Conservation (phyloP, 2,329 filamentous ascomycete genomes). For the Herpotrichia juniperi region DNA sequence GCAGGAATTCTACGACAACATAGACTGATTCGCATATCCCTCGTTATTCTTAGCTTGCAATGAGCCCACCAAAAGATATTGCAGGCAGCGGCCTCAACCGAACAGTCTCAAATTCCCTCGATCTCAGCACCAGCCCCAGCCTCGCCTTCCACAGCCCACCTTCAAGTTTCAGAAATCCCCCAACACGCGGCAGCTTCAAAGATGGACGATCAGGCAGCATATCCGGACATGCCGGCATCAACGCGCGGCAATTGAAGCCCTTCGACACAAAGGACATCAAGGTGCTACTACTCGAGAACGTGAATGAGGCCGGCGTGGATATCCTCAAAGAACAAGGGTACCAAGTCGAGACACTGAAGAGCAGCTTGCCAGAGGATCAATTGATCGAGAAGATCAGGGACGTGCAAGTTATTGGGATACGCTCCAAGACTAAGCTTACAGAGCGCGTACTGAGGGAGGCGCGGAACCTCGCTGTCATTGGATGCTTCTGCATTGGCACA, state of each 20-base stretch:
- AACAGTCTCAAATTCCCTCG: constrained; percentile 64
- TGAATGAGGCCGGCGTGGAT: constrained; percentile 87
- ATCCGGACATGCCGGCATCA: background rate
- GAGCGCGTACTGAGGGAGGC: constrained; percentile 84
- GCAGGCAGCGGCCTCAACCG: constrained; percentile 45
- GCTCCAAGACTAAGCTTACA: constrained; percentile 95
- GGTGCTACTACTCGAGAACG: constrained; percentile 92
- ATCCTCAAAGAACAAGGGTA: constrained; percentile 88
- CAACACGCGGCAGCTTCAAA: constrained; percentile 41
- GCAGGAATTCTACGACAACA: no score
- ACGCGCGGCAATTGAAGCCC: constrained; percentile 82
- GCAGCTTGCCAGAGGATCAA: constrained; percentile 87
- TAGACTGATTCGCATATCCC: no score
- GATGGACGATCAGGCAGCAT: constrained; percentile 46
- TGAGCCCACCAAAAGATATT: constrained; percentile 47
- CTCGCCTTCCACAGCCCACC: constrained; percentile 76
- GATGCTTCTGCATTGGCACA: constrained; percentile 98
- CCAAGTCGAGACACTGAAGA: constrained; percentile 91
- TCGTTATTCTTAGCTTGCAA: constrained; percentile 9
- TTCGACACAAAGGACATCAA: constrained; percentile 97
- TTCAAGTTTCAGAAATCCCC: constrained; percentile 58
- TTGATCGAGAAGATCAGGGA: constrained; percentile 98
- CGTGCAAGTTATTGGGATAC: constrained; percentile 96
- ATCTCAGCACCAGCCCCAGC: constrained; percentile 76
- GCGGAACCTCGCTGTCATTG: constrained; percentile 92